Conservation (phyloP, 1,284 basidiomycete species). For the Cryptococcus hybrid region DNA sequence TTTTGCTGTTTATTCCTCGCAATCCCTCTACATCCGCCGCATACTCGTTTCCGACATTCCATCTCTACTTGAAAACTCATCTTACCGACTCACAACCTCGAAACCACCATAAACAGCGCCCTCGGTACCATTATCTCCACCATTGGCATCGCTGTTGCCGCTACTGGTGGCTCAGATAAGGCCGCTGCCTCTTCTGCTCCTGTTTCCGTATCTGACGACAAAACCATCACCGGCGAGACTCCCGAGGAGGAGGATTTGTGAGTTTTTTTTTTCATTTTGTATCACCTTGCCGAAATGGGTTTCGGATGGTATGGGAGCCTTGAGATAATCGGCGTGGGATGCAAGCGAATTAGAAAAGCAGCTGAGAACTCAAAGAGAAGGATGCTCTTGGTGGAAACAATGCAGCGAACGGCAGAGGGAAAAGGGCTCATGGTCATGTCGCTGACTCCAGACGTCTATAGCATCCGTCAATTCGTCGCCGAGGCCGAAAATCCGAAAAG, state of each 20-base stretch:
- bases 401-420: no score
- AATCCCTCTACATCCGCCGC: not conserved
- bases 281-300: no score
- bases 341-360: no score
- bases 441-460: constrained; percentile 10
- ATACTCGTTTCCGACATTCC: not conserved
- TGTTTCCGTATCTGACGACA: constrained; percentile 24
- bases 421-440: no score
- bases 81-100: not conserved
- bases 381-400: no score
- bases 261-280: constrained; percentile 5
- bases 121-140: constrained; percentile 44
- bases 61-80: not conserved
- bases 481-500: constrained; percentile 43
- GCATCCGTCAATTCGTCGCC: constrained; percentile 48
- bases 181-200: constrained; percentile 12
- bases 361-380: no score
- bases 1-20: not conserved
- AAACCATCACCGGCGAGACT: constrained; percentile 24
- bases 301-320: no score
- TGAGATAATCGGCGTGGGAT: no score
- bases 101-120: constrained; percentile 22
- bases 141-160: constrained; percentile 34
- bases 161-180: constrained; percentile 35
- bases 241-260: constrained; percentile 41